Percentiles rank a stretch among this genome's conserved stretches.
phyloP scores from a whole-genome alignment of 352 stramenopile species.

The Globisporangium splendens region DNA sequence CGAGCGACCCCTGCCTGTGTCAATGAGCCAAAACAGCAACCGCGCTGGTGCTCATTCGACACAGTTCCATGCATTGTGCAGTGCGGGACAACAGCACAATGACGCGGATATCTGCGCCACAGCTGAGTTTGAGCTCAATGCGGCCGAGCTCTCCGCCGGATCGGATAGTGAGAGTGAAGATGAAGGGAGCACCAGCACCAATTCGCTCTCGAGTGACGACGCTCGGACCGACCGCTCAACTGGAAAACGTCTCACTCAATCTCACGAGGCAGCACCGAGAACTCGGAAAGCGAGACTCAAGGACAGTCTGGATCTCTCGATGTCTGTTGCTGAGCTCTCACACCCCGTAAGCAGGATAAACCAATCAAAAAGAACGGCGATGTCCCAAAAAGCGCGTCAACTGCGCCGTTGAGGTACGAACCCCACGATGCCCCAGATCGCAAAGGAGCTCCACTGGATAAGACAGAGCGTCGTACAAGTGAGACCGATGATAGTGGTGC shows the following conservation, averaged over 20 bases:
- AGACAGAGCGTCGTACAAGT: not conserved
- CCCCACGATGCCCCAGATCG: not conserved
- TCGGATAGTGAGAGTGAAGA: slow-evolving; percentile 21
- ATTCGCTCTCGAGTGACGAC: slow-evolving; percentile 7
- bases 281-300: slow-evolving; percentile 17
- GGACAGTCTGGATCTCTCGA: slow-evolving; percentile 62
- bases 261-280: not conserved
- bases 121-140: slow-evolving; percentile 31
- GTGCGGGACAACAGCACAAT: not conserved
- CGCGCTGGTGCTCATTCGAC: not conserved
- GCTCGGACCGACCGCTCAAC: too few species aligned
- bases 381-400: not conserved
- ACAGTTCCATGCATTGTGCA: not conserved
- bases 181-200: slow-evolving; percentile 15
- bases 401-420: not conserved
- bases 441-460: not conserved
- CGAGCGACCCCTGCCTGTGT: not conserved
- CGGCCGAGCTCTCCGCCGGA: slow-evolving; percentile 21
- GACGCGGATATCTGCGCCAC: not conserved
- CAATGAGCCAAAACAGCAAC: not conserved
- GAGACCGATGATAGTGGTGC: not conserved
- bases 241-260: too few species aligned
- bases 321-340: slow-evolving; percentile 22
- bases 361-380: not conserved
- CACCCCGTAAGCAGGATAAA: not conserved